Conservation (phyloP, 2,329 filamentous ascomycete genomes). For the Fusarium sacchari region DNA sequence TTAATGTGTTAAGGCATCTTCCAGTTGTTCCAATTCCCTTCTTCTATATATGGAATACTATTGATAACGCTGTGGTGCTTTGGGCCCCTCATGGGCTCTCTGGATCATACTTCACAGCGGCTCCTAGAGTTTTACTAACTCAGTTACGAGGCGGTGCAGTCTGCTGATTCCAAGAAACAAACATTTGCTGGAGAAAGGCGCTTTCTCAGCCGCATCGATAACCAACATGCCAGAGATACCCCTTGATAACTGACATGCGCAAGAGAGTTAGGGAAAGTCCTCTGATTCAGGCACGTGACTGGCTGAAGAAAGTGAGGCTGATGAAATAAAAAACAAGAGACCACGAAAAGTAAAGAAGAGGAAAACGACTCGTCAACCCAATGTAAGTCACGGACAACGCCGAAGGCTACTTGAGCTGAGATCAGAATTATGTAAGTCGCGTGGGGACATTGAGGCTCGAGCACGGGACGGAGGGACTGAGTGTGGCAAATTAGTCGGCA, state of each 20-base stretch:
- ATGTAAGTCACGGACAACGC: slow-evolving; percentile 35
- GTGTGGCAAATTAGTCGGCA: slow-evolving; percentile 31
- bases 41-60: neutral
- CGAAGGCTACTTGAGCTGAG: slow-evolving; percentile 28
- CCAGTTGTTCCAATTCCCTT: neutral
- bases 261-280: neutral
- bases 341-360: slow-evolving; percentile 4
- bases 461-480: slow-evolving; percentile 13
- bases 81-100: no score
- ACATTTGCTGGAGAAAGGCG: neutral
- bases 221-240: neutral
- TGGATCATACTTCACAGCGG: no score
- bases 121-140: no score
- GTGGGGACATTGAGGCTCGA: neutral
- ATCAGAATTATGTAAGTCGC: slow-evolving; percentile 37
- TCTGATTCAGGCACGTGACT: slow-evolving; percentile 20
- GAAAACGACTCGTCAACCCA: slow-evolving; percentile 8
- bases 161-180: no score
- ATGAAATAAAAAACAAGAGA: slow-evolving; percentile 6
- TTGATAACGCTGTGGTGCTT: no score
- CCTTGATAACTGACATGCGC: slow-evolving; percentile 7
- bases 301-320: neutral
- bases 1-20: neutral
- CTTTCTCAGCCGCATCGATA: neutral
- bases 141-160: no score